phyloP scores from a whole-genome alignment of 805 yeast genomes.

The Metschnikowia picachoensis region DNA sequence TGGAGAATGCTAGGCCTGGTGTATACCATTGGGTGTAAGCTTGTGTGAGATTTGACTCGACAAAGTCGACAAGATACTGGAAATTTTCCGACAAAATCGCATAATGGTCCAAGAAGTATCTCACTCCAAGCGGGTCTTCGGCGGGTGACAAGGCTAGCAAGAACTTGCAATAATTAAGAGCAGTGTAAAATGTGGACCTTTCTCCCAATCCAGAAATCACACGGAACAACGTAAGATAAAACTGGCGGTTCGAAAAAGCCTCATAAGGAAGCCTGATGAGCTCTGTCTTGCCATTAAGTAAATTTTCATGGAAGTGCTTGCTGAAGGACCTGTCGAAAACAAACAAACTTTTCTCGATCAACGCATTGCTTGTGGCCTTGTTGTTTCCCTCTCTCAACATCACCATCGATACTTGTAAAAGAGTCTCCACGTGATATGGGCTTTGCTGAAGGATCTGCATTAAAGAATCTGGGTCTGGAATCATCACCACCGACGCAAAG shows the following conservation, averaged over 20 bases:
- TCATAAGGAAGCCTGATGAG: slow-evolving; percentile 72
- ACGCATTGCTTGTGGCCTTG: slow-evolving; percentile 64
- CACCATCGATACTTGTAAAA: slow-evolving; percentile 75
- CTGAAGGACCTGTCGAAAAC: slow-evolving; percentile 74
- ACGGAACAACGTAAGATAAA: slow-evolving; percentile 69
- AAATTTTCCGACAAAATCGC: slow-evolving; percentile 64
- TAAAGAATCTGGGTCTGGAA: slow-evolving; percentile 77
- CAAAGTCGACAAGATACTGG: slow-evolving; percentile 56
- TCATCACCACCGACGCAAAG: slow-evolving; percentile 60
- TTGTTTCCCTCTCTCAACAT: slow-evolving; percentile 71
- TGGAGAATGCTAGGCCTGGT: slow-evolving; percentile 66
- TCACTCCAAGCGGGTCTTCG: slow-evolving; percentile 80
- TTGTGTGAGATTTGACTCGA: slow-evolving; percentile 50
- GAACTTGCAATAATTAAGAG: slow-evolving; percentile 69
- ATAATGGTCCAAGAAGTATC: slow-evolving; percentile 79
- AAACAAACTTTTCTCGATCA: slow-evolving; percentile 73
- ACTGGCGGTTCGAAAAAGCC: slow-evolving; percentile 68
- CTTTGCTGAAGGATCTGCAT: slow-evolving; percentile 51
- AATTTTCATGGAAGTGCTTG: slow-evolving; percentile 46
- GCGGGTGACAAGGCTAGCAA: slow-evolving; percentile 67
- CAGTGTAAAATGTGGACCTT: slow-evolving; percentile 73
- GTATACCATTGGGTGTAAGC: slow-evolving; percentile 66
- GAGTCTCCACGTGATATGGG: slow-evolving; percentile 75
- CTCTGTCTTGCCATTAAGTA: slow-evolving; percentile 47
- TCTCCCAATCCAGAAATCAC: slow-evolving; percentile 68